Base-by-base conservation (phyloP, 768 basidiomycete species). In the Pleurotus citrinopileatus region DNA sequence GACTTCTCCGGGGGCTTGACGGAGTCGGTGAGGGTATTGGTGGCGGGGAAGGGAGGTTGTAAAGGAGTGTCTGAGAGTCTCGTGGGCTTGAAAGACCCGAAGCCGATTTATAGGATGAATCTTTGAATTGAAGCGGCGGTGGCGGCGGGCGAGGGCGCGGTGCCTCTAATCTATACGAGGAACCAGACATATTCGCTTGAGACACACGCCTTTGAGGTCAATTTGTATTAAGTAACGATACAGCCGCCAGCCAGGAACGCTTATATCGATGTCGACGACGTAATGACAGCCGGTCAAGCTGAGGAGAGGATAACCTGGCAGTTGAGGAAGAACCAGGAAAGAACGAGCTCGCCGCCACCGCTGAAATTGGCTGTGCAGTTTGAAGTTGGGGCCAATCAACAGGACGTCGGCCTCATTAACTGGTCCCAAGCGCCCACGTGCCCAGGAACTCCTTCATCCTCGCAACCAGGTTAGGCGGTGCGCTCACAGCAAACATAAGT, bases 11-110 rank as follows among this genome's bases (percentile, higher is more conserved):
- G 17, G 82, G 78, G 63, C 78, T 82, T 57, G 73, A 78, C 19
- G 86, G 83, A 7, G 87, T 83, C 22, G 86, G 82, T 6, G 87
- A 84, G 1, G 83, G 78, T 65, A 79, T 69, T 15, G 81, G 73
- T 20, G 74, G 69, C 8, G 83, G 70, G 13, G 86, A 78, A 59
- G 88, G 87, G 57, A 89, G 78, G 70, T 89, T 85, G 68, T 89
- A 89, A 70, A 89, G 83, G 65, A 89, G 82, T 48, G 86, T 81
- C 65, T 83, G 79, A 48, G 76, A 73, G 60, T 80, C 77, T 57
- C 71, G 71, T 38, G 71, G 70, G 58, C 66, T 65, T 15, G 37
- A 37, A 26, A 76, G 63, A 47, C 77, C 65, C 8, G 81, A 73
- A 15, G 74, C 70, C 37, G 78, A 68, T 61, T 71, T 64, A 61